These are phyloP conservation scores for Cryptosporidium meleagridis DNA, from an alignment of 169 alveolate genomes.

Conservation along the genomic window DNA sequence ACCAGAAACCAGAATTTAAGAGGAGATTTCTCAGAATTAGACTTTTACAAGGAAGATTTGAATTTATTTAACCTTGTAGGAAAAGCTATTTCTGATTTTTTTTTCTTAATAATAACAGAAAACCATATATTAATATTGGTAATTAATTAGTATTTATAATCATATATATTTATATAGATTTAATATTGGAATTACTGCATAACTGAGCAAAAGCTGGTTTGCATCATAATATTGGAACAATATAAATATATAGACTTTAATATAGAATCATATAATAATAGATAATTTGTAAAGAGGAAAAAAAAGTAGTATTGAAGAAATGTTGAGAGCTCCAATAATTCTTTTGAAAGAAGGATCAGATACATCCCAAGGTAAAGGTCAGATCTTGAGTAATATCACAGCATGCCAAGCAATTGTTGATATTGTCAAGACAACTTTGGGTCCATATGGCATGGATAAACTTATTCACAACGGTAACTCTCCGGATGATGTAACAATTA, in stretches of 20 bases:
- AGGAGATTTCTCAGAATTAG: not conserved
- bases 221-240: not conserved
- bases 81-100: not conserved
- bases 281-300: not conserved
- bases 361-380: conserved; percentile 95
- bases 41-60: not conserved
- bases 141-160: too few species aligned
- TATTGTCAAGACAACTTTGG: conserved; percentile 92
- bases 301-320: not conserved
- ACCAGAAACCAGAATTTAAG: not conserved
- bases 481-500: conserved; percentile 89
- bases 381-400: conserved; percentile 94
- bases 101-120: not conserved
- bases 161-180: too few species aligned
- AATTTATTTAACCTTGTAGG: not conserved
- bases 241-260: not conserved
- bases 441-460: conserved; percentile 99
- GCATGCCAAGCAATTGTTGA: conserved; percentile 95
- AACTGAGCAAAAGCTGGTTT: not conserved
- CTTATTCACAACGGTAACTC: conserved; percentile 89
- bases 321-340: conserved; percentile 86
- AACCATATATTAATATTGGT: not conserved
- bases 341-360: conserved; percentile 97
- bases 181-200: too few species aligned
- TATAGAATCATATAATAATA: not conserved